Percentiles rank a stretch among this genome's conserved stretches.
Conservation (phyloP, 495 filamentous ascomycete species). For the Xylaria curta region DNA sequence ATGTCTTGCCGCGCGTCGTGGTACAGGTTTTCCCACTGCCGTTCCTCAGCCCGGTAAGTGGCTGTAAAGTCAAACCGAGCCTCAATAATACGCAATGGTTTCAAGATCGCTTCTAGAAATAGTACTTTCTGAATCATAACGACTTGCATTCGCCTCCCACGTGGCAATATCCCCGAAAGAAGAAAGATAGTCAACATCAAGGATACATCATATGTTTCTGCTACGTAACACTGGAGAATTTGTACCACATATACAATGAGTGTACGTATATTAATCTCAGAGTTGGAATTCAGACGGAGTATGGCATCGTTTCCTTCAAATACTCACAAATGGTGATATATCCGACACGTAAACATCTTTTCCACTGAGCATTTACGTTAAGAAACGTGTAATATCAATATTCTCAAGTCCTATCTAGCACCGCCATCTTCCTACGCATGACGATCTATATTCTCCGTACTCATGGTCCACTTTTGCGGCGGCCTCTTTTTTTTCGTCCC, state of each 20-base stretch:
- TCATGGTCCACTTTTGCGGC: background rate
- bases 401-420: background rate
- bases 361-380: background rate
- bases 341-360: background rate
- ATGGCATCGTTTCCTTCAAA: background rate
- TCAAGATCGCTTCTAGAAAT: background rate
- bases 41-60: background rate
- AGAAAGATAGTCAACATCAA: background rate
- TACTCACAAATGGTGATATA: background rate
- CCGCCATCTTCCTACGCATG: background rate
- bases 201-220: background rate
- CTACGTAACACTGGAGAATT: background rate
- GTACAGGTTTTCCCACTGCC: background rate
- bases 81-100: background rate
- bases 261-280: background rate
- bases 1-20: constrained; percentile 2
- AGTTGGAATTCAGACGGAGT: background rate
- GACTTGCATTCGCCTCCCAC: background rate
- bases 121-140: background rate
- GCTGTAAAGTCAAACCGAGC: background rate
- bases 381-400: background rate
- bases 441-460: background rate
- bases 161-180: background rate
- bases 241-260: background rate
- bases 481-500: background rate